Conservation (phyloP, 2,329 filamentous ascomycete species). For the Xylaria polymorpha region DNA sequence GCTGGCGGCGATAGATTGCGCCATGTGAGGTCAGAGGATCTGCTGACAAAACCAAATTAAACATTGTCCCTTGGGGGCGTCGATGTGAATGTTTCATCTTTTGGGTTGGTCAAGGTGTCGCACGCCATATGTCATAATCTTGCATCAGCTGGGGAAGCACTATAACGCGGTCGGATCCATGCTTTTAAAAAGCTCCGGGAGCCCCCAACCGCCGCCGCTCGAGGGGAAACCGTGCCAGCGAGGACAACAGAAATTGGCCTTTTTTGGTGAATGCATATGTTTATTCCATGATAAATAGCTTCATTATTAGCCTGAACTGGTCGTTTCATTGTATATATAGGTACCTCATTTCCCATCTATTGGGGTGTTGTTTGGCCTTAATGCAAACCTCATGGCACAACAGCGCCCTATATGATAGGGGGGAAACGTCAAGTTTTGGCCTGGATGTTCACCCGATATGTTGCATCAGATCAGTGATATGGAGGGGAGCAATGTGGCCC, state of each 20-base stretch:
- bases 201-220: neutral
- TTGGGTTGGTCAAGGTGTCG: conserved; percentile 31
- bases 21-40: conserved; percentile 37
- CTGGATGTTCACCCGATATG: neutral
- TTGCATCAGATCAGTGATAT: neutral
- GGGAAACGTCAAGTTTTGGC: neutral
- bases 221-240: neutral
- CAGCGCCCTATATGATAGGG: neutral
- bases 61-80: conserved; percentile 7
- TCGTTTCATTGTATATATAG: neutral
- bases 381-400: neutral
- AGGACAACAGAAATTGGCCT: conserved; percentile 8
- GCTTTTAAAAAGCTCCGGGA: neutral
- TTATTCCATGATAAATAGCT: neutral
- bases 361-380: neutral
- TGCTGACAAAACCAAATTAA: conserved; percentile 35
- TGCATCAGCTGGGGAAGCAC: conserved; percentile 33
- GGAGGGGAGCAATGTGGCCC: neutral
- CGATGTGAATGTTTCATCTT: conserved; percentile 32
- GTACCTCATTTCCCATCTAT: neutral
- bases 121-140: conserved; percentile 40
- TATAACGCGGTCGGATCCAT: conserved; percentile 3
- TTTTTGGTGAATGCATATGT: neutral
- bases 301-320: conserved; percentile 13
- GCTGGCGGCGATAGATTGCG: conserved; percentile 34